A percentile compares a stretch with the other conserved stretches of the same genome.
phyloP scores from a whole-genome alignment of 1,284 basidiomycete species.

The Ustilago vetiveriae region DNA sequence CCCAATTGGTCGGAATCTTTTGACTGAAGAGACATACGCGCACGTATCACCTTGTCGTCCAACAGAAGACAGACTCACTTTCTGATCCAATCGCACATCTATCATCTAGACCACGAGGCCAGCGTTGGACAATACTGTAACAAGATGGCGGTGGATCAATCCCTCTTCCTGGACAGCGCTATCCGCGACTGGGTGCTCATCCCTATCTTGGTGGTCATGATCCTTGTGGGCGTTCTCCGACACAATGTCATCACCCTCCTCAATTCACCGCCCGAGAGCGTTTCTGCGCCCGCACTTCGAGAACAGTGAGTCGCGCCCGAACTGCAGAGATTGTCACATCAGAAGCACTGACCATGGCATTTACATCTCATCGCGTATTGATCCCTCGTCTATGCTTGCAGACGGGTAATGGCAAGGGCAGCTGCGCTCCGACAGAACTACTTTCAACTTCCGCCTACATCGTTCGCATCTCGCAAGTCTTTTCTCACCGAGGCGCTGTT shows the following conservation, averaged over 20 bases:
- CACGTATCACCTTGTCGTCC: too few species aligned
- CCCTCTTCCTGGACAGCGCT: conserved; percentile 57
- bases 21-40: too few species aligned
- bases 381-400: conserved; percentile 10
- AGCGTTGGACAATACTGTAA: too few species aligned
- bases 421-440: conserved; percentile 54
- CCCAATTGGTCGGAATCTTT: too few species aligned
- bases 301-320: conserved; percentile 80
- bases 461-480: conserved; percentile 52
- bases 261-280: conserved; percentile 84
- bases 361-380: too few species aligned
- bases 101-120: too few species aligned
- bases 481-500: conserved; percentile 53
- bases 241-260: conserved; percentile 91
- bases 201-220: conserved; percentile 98
- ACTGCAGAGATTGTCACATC: too few species aligned
- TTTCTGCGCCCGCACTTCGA: conserved; percentile 79
- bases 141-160: conserved; percentile 44
- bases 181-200: conserved; percentile 78
- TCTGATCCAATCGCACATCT: too few species aligned
- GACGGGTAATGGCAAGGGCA: conserved; percentile 57
- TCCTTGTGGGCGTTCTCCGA: conserved; percentile 90
- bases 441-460: conserved; percentile 52
- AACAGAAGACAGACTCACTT: too few species aligned
- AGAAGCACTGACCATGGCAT: too few species aligned